Percentiles rank a stretch among this genome's conserved stretches.
Evolutionary conservation across 257 asterid species (phyloP).

Genomic region (Solanum chaucha): DNA sequence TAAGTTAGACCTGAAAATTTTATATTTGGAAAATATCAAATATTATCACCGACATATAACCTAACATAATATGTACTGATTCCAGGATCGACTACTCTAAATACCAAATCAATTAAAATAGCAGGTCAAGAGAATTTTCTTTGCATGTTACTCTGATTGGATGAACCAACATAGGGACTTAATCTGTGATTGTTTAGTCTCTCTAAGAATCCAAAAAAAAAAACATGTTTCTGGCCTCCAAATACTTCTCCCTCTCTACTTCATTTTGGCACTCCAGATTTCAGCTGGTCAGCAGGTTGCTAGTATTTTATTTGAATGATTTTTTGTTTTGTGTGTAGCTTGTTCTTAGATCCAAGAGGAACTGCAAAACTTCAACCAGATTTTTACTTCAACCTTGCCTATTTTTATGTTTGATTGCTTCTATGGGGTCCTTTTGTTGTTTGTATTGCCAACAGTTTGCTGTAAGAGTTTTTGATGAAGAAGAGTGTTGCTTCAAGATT

Average conservation of each 20-base stretch:
- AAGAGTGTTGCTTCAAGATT: not conserved
- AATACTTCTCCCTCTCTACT: not conserved
- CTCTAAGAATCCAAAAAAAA: not conserved
- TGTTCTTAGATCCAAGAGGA: not conserved
- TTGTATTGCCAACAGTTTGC: not conserved
- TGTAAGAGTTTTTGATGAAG: not conserved
- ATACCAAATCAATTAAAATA: not conserved
- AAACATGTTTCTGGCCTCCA: not conserved
- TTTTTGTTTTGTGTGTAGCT: not conserved
- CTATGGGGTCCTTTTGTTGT: not conserved
- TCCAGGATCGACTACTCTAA: not conserved
- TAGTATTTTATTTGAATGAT: not conserved
- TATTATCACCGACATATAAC: not conserved
- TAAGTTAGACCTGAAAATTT: not conserved
- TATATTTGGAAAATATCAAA: not conserved
- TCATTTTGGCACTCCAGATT: not conserved
- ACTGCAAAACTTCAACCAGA: not conserved
- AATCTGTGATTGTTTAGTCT: not conserved
- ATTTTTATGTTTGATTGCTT: not conserved
- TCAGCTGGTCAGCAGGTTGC: not conserved
- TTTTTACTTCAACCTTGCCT: not conserved
- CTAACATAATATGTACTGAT: not conserved
- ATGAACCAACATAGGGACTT: not conserved
- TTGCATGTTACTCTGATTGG: not conserved
- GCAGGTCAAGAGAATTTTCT: not conserved